These are phyloP conservation scores for Cucumis melo DNA, from an alignment of 306 rosid genomes.

Conservation along the genomic window DNA sequence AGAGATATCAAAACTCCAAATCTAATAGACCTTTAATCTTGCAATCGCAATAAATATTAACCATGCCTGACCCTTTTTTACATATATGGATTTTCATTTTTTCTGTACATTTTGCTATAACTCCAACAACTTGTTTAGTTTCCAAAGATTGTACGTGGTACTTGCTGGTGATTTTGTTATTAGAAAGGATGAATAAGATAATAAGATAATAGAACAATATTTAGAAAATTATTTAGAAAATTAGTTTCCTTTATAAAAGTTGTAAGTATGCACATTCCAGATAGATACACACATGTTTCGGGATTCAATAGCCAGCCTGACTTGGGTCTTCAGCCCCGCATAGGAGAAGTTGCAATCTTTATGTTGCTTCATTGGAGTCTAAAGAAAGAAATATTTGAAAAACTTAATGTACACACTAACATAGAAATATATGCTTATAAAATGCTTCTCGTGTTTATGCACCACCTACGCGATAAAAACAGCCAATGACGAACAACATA, in stretches of 20 bases:
- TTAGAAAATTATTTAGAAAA: background rate
- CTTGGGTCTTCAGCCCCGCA: conserved; percentile 97
- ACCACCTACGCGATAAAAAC: conserved; percentile 1
- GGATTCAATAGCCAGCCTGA: conserved; percentile 81
- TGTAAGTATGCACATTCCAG: background rate
- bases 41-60: background rate
- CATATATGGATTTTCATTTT: background rate
- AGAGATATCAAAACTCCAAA: background rate
- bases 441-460: background rate
- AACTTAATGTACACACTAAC: background rate
- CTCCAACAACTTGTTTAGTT: background rate
- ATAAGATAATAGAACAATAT: background rate
- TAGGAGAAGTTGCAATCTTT: conserved; percentile 97
- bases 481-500: background rate
- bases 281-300: conserved; percentile 49
- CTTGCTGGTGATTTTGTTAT: background rate
- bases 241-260: background rate
- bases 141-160: background rate
- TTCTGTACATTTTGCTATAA: background rate
- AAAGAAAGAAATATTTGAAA: conserved; percentile 1
- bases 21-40: background rate
- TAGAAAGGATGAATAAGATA: background rate
- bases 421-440: background rate
- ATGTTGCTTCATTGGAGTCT: conserved; percentile 96
- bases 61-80: background rate